These are phyloP conservation scores for Tolypocladium endophyticum DNA, from an alignment of 2,329 filamentous ascomycete species.

Conservation along the genomic window DNA sequence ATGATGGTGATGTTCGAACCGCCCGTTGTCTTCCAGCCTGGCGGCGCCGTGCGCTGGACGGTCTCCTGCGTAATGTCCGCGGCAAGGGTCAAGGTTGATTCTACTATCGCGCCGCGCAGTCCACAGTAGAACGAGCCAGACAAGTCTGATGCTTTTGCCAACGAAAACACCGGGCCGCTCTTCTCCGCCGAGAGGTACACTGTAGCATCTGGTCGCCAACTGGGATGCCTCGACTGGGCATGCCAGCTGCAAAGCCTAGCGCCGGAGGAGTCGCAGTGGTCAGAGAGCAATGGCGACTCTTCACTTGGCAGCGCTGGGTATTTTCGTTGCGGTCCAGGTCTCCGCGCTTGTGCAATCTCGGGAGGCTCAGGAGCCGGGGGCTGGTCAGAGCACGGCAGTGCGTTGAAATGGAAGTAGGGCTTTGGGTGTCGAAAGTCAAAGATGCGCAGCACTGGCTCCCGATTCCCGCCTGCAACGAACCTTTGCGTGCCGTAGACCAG, in stretches of 20 bases:
- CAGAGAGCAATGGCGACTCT: slow-evolving; percentile 23
- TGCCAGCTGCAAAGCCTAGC: slow-evolving; percentile 37
- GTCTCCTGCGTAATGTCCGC: slow-evolving; percentile 8
- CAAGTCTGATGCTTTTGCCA: slow-evolving; percentile 34
- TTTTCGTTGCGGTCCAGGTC: background rate
- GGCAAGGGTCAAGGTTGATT: slow-evolving; percentile 23
- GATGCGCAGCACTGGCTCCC: slow-evolving; percentile 31
- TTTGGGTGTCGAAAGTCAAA: slow-evolving; percentile 44
- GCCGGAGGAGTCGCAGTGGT: slow-evolving; percentile 21
- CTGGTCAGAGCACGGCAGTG: slow-evolving; percentile 30
- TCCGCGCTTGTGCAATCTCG: background rate
- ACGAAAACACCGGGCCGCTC: slow-evolving; percentile 29
- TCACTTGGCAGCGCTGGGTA: background rate
- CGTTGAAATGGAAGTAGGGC: slow-evolving; percentile 36
- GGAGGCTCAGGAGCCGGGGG: background rate
- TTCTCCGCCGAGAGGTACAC: slow-evolving; percentile 29
- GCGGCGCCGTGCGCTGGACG: slow-evolving; percentile 7
- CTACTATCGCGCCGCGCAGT: slow-evolving; percentile 34
- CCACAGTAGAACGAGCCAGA: slow-evolving; percentile 40
- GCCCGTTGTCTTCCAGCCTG: slow-evolving; percentile 13
- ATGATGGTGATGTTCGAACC: slow-evolving; percentile 10
- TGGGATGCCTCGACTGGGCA: slow-evolving; percentile 26
- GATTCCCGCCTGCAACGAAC: slow-evolving; percentile 38
- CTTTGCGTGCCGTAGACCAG: slow-evolving; percentile 38
- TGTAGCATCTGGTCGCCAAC: slow-evolving; percentile 38